phyloP scores from a whole-genome alignment of 2,329 filamentous ascomycete species.

The Trichoderma arundinaceum region DNA sequence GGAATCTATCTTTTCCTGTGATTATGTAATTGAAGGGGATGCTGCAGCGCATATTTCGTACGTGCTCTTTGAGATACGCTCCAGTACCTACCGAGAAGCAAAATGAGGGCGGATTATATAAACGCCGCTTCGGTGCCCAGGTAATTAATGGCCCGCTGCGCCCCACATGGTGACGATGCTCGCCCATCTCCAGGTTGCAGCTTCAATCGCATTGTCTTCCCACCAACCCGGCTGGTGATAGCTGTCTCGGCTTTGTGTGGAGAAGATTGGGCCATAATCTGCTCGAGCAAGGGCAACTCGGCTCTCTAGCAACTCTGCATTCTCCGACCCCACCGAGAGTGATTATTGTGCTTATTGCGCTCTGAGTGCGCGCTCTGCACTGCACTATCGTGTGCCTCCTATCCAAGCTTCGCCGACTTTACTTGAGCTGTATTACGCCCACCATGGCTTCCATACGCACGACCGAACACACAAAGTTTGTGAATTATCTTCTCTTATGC shows the following conservation, averaged over 20 bases:
- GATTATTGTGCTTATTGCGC: not conserved
- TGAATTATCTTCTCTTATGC: constrained; percentile 9
- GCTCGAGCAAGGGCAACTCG: not conserved
- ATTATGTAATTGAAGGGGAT: constrained; percentile 1
- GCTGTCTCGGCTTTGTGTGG: constrained; percentile 17
- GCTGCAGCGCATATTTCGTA: no score
- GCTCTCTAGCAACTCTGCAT: not conserved
- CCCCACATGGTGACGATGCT: constrained; percentile 32
- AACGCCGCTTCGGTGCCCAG: constrained; percentile 14
- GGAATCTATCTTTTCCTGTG: not conserved
- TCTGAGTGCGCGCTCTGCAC: constrained; percentile 6
- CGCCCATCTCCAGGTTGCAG: constrained; percentile 16
- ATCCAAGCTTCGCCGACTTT: constrained; percentile 16
- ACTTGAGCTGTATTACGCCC: constrained; percentile 20
- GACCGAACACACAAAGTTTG: constrained; percentile 47
- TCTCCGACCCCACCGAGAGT: not conserved
- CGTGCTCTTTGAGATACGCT: no score
- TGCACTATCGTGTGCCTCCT: constrained; percentile 26
- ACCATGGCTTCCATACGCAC: constrained; percentile 44
- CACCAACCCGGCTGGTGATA: constrained; percentile 30
- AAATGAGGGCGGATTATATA: constrained; percentile 22
- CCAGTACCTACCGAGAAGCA: no score
- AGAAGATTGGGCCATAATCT: not conserved
- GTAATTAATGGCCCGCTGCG: constrained; percentile 28
- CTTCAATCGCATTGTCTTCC: constrained; percentile 17